Evolutionary conservation across 2,329 filamentous ascomycete genomes (phyloP), one percentile per base, ranked within the genome.

Genomic region (Didymellaceae sp.): DNA sequence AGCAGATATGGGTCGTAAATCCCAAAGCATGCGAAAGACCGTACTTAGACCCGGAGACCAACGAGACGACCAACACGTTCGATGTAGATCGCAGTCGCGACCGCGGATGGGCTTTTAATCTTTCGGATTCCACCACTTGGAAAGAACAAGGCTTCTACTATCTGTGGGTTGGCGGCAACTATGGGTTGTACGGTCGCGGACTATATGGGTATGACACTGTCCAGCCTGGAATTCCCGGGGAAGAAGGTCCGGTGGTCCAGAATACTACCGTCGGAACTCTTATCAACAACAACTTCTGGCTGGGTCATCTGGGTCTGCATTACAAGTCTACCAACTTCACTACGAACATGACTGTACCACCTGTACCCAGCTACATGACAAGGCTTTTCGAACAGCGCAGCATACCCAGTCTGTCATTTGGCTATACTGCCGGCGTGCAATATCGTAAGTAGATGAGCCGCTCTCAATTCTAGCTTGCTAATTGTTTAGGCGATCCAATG

Each of bases 321-420:
- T 74, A 76, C 3, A 78, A 79, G 55, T 72, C 78, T 0, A 78
- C 78, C 14, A 82, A 82, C 57, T 79, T 80, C 60, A 74, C 64
- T 67, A 81, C 49, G 75, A 81, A 67, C 72, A 9, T 40, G n/a
- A 13, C n/a, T 13, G 81, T 59, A 75, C 82, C 62, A 72, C 82
- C 49, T 64, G 86, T 63, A 74, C 82, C 58, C 72, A 86, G 64
- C 74, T 87, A 74, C 56, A 74, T 80, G 66, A 71, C 70, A 1
- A 57, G 62, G 42, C 81, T 88, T 33, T 81, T 85, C 63, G 71
- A 79, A 9, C 62, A 69, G 35, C 81, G 82, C 7, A 75, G 74
- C 49, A 88, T 91, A 38, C 85, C 87, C 1, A 90, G 88, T 67
- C 79, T 89, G 55, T 89, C 86, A 32, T 91, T 88, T 66, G 87